A percentile compares a stretch with the other conserved stretches of the same genome.
phyloP scores from a whole-genome alignment of 2,329 filamentous ascomycete species.

The Sporothrix protearum region DNA sequence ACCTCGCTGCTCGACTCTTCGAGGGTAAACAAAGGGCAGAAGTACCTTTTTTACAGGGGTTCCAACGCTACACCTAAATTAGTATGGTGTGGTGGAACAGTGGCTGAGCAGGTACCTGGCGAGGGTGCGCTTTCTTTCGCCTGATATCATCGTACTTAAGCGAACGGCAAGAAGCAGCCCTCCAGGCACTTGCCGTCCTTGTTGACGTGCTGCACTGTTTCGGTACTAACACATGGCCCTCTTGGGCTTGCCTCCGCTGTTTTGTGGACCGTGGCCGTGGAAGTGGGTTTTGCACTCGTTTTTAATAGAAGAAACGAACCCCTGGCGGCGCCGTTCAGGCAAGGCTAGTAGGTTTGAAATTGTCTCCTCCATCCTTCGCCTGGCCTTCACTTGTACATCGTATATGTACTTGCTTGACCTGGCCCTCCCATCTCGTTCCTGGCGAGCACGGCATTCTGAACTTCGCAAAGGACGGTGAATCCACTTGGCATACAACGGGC shows the following conservation, averaged over 20 bases:
- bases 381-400: too few relatives aligned
- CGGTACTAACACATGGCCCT: not conserved
- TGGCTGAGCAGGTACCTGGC: too few relatives aligned
- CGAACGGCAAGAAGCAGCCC: too few relatives aligned
- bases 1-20: too few relatives aligned
- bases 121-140: too few relatives aligned
- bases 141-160: too few relatives aligned
- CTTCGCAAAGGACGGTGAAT: not conserved
- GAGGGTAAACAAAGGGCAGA: too few relatives aligned
- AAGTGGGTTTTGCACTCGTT: not conserved
- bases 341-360: slow-evolving; percentile 10
- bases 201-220: slow-evolving; percentile 12
- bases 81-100: too few relatives aligned
- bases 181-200: not conserved
- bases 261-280: not conserved
- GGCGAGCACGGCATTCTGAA: not conserved
- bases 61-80: too few relatives aligned
- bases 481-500: not conserved
- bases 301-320: slow-evolving; percentile 3
- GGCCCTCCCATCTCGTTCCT: not conserved
- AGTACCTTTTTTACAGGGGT: too few relatives aligned
- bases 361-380: not conserved
- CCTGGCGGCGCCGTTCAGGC: not conserved
- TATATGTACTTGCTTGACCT: too few relatives aligned
- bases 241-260: not conserved